A percentile compares a stretch with the other conserved stretches of the same genome.
phyloP scores from a whole-genome alignment of 371 early-diverging fungal genomes.

The Entomophthora muscae region DNA sequence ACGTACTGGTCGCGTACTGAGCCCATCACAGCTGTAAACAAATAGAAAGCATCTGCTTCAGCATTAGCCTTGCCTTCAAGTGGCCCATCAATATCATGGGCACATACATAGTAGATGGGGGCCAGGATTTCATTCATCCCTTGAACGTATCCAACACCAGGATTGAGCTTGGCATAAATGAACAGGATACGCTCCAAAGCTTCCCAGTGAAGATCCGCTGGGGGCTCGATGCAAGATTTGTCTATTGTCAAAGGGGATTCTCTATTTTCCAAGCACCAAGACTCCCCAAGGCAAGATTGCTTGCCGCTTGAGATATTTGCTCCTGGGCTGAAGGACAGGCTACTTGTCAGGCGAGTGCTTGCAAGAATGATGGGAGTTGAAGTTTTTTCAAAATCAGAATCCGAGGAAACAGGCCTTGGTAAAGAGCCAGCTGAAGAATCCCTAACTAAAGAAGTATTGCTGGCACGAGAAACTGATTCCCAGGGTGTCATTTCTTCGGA shows the following conservation, averaged over 20 bases:
- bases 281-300: conserved; percentile 21
- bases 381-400: background rate
- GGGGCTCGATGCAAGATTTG: background rate
- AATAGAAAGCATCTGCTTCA: conserved; percentile 73
- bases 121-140: conserved; percentile 81
- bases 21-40: conserved; percentile 51
- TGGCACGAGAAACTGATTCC: background rate
- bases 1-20: conserved; percentile 69
- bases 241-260: conserved; percentile 6
- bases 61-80: conserved; percentile 30
- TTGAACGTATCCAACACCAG: conserved; percentile 75
- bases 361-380: background rate
- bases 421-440: background rate
- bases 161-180: conserved; percentile 68
- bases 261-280: conserved; percentile 4
- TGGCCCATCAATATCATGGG: conserved; percentile 29
- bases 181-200: conserved; percentile 65
- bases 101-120: conserved; percentile 67
- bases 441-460: too few species aligned
- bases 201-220: conserved; percentile 56
- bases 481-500: background rate
- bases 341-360: background rate
- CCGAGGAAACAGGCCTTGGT: background rate
- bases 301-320: conserved; percentile 41
- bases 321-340: conserved; percentile 35